Conservation (phyloP, 2,329 filamentous ascomycete species). For the Fusarium clavum region DNA sequence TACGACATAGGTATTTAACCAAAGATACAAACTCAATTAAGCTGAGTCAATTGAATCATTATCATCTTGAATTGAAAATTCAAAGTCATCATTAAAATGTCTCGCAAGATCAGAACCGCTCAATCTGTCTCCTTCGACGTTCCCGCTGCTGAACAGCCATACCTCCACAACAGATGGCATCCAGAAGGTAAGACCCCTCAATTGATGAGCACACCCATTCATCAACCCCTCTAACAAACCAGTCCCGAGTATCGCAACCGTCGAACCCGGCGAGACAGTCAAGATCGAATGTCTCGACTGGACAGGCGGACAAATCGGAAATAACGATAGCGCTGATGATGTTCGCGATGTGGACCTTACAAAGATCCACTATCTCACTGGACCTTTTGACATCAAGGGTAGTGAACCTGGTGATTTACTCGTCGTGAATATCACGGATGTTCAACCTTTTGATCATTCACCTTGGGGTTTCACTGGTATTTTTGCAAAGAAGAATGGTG, state of each 20-base stretch:
- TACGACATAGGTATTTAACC: no score
- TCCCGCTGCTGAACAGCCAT: slow-evolving; percentile 43
- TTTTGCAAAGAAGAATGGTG: slow-evolving; percentile 84
- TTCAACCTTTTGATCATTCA: slow-evolving; percentile 85
- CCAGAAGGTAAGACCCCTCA: slow-evolving; percentile 74
- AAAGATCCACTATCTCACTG: slow-evolving; percentile 86
- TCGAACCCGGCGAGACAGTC: slow-evolving; percentile 86
- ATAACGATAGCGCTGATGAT: slow-evolving; percentile 92
- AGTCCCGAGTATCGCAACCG: slow-evolving; percentile 80
- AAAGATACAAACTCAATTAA: background rate
- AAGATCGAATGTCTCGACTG: slow-evolving; percentile 95
- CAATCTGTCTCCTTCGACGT: slow-evolving; percentile 44
- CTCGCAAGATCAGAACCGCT: slow-evolving; percentile 43
- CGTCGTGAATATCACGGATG: slow-evolving; percentile 90
- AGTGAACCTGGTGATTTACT: slow-evolving; percentile 88
- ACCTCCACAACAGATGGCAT: slow-evolving; percentile 82
- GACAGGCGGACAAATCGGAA: slow-evolving; percentile 85
- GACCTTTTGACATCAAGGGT: slow-evolving; percentile 87
- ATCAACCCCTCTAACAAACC: background rate
- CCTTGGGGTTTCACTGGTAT: slow-evolving; percentile 93
- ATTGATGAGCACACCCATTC: background rate
- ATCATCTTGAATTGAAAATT: no score
- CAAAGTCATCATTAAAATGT: slow-evolving; percentile 20
- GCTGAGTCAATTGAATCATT: background rate
- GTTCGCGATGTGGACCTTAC: slow-evolving; percentile 86